A percentile compares a stretch with the other conserved stretches of the same genome.
Conservation (phyloP, 2,329 filamentous ascomycete species). For the Kalaharituber pfeilii region DNA sequence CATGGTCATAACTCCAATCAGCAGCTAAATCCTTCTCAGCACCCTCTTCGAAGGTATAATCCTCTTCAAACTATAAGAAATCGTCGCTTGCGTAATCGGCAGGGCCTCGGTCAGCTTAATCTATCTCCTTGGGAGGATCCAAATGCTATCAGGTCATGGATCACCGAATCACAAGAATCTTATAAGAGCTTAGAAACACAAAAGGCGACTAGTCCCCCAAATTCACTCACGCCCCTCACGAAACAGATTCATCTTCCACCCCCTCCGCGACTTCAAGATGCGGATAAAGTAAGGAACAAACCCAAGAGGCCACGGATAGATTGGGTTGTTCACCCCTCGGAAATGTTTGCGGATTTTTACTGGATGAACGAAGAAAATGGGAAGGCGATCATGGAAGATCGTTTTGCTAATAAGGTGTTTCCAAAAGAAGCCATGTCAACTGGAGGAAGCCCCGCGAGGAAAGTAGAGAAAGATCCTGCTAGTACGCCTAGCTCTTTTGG, state of each 20-base stretch:
- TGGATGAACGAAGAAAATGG: constrained; percentile 59
- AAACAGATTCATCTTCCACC: background rate
- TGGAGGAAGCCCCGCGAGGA: background rate
- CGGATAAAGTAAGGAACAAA: constrained; percentile 36
- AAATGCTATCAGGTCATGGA: constrained; percentile 14
- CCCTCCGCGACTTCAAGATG: constrained; percentile 26
- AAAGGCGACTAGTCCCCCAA: background rate
- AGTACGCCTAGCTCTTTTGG: background rate
- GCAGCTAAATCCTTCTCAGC: constrained; percentile 19
- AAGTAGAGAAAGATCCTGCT: background rate
- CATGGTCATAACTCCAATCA: constrained; percentile 22
- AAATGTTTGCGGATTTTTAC: constrained; percentile 74
- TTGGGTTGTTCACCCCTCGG: constrained; percentile 68
- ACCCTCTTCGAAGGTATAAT: constrained; percentile 52
- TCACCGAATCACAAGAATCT: background rate
- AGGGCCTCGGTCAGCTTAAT: constrained; percentile 35
- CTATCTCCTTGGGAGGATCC: constrained; percentile 18
- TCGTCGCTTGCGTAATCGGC: constrained; percentile 62
- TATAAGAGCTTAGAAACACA: background rate
- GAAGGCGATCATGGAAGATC: constrained; percentile 29
- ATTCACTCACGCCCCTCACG: too few relatives aligned
- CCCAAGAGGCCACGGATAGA: constrained; percentile 58
- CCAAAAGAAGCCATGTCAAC: background rate
- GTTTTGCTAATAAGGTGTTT: background rate
- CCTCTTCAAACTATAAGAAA: constrained; percentile 87